Percentiles rank a stretch among this genome's conserved stretches.
Conservation (phyloP, 441 rosid genomes). For the Gossypium trilobum region DNA sequence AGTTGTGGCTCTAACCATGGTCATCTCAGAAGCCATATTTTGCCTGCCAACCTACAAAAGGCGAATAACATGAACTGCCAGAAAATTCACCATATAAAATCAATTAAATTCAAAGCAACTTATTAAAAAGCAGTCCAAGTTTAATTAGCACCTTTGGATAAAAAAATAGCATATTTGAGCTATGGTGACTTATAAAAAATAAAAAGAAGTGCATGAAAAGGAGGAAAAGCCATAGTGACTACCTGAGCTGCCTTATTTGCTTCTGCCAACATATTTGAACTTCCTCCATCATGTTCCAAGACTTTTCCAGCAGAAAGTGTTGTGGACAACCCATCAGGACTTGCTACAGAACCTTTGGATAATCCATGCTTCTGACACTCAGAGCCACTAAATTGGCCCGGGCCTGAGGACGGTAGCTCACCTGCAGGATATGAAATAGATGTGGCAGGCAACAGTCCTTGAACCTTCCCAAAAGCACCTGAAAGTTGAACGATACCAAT, state of each 20-base stretch:
- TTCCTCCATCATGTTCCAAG: constrained; percentile 47
- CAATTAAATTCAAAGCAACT: neutral
- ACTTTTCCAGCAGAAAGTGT: constrained; percentile 33
- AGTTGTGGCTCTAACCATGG: constrained; percentile 40
- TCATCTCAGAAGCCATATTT: constrained; percentile 35
- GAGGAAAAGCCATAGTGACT: neutral
- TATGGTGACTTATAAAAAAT: neutral
- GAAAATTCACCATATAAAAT: neutral
- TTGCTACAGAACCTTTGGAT: constrained; percentile 17
- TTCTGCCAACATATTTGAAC: constrained; percentile 34
- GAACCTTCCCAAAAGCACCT: constrained; percentile 51
- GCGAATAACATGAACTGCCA: neutral
- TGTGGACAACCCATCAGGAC: constrained; percentile 28
- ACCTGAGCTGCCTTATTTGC: constrained; percentile 49
- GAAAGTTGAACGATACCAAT: constrained; percentile 18
- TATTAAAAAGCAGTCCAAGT: neutral
- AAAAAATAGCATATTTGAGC: neutral
- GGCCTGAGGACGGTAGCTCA: constrained; percentile 35
- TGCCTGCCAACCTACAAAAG: constrained; percentile 47
- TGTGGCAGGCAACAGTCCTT: constrained; percentile 36
- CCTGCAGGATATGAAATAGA: constrained; percentile 34
- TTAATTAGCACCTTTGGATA: neutral
- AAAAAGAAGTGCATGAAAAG: neutral
- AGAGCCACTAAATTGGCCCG: constrained; percentile 24
- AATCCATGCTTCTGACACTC: constrained; percentile 17